phyloP scores from a whole-genome alignment of 2,329 filamentous ascomycete species.

The Alternaria sp. region DNA sequence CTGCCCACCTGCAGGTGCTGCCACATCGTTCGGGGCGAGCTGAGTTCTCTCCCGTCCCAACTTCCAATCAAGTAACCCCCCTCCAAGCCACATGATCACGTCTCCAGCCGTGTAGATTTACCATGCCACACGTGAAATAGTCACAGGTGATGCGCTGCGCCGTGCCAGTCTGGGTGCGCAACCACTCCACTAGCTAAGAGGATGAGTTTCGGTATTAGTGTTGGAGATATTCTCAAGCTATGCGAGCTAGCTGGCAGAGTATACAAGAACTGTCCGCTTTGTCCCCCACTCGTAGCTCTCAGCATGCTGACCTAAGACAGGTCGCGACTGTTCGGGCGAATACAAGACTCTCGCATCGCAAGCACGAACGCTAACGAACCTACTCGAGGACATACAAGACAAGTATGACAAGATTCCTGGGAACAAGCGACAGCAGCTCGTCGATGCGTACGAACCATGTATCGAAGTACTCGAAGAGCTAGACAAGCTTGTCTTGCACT shows the following conservation, averaged over 20 bases:
- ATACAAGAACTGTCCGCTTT: conserved; percentile 38
- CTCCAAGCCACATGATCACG: conserved; percentile 8
- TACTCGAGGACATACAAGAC: conserved; percentile 42
- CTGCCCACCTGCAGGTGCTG: not conserved
- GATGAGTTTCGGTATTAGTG: conserved; percentile 41
- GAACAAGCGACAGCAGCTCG: conserved; percentile 32
- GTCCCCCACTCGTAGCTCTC: too few species aligned
- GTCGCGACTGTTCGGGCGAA: conserved; percentile 43
- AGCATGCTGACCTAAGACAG: conserved; percentile 18
- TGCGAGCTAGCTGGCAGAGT: conserved; percentile 35
- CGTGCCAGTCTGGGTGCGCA: not conserved
- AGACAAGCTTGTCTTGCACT: conserved; percentile 37
- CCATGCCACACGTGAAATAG: not conserved
- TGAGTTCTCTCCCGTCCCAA: conserved; percentile 9
- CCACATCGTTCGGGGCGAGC: not conserved
- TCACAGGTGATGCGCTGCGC: not conserved
- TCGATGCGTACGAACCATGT: conserved; percentile 36
- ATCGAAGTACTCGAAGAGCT: conserved; percentile 41
- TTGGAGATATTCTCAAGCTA: conserved; percentile 41
- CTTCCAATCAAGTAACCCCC: conserved; percentile 6
- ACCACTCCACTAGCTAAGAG: conserved; percentile 1
- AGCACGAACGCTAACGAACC: conserved; percentile 38
- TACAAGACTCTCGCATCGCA: conserved; percentile 41
- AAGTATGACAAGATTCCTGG: conserved; percentile 37
- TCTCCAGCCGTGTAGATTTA: conserved; percentile 1